A percentile compares a stretch with the other conserved stretches of the same genome.
Evolutionary conservation across 2,329 filamentous ascomycete genomes (phyloP).

Genomic region (Trichoderma oligosporum): DNA sequence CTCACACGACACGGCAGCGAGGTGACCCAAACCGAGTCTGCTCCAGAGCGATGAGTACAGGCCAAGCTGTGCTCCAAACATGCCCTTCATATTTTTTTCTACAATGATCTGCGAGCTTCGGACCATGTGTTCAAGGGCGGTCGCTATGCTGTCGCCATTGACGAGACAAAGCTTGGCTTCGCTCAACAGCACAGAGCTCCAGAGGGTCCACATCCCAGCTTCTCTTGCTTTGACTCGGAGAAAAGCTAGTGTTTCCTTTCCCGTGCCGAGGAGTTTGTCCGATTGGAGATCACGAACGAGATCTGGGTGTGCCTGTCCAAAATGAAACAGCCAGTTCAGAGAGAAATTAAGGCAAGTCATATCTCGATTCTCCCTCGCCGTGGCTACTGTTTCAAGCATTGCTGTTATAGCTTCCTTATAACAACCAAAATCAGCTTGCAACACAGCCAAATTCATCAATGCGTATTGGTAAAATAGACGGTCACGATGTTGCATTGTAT

Average conservation of each 20-base stretch:
- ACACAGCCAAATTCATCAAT: constrained; percentile 83
- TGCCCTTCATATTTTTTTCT: constrained; percentile 67
- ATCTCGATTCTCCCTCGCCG: constrained; percentile 90
- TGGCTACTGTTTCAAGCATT: constrained; percentile 92
- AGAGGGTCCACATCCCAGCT: constrained; percentile 76
- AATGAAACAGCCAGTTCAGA: constrained; percentile 93
- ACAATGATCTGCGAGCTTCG: constrained; percentile 78
- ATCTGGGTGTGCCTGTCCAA: constrained; percentile 77
- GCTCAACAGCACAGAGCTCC: constrained; percentile 77
- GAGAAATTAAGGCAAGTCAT: constrained; percentile 91
- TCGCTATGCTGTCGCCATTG: constrained; percentile 61
- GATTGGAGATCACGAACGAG: constrained; percentile 68
- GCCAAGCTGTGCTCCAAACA: constrained; percentile 70
- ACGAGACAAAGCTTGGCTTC: constrained; percentile 78
- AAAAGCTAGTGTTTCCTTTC: constrained; percentile 77
- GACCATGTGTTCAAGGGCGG: constrained; percentile 72
- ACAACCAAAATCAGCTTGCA: constrained; percentile 94
- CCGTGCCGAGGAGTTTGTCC: constrained; percentile 69
- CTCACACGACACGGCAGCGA: constrained; percentile 62
- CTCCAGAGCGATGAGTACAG: constrained; percentile 72
- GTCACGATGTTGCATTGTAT: constrained; percentile 82
- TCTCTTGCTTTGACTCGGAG: constrained; percentile 84
- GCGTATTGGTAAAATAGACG: constrained; percentile 92
- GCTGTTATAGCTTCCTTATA: constrained; percentile 85
- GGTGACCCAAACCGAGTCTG: constrained; percentile 60